Evolutionary conservation across 345 rosid species (phyloP).

Genomic region (Alliaria petiolata): DNA sequence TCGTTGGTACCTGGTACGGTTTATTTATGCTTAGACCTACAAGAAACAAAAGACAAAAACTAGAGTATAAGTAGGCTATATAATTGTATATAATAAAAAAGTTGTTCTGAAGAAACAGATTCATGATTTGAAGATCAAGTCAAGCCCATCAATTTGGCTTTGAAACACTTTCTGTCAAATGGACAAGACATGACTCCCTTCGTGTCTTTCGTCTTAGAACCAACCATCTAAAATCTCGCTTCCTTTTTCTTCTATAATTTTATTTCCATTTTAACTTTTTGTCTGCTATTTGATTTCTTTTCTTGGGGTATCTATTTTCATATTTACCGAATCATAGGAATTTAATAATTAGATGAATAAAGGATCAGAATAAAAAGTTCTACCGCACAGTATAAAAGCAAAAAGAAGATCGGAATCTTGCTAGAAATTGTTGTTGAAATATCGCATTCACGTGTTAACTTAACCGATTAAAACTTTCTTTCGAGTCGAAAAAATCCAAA

Average conservation of each 20-base stretch:
- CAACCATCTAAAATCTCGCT: slow-evolving; percentile 26
- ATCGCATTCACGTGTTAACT: not conserved
- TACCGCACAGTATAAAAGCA: slow-evolving; percentile 10
- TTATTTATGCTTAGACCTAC: slow-evolving; percentile 33
- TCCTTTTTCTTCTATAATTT: not conserved
- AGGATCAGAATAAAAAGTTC: slow-evolving; percentile 19
- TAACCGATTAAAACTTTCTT: not conserved
- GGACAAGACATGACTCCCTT: slow-evolving; percentile 31
- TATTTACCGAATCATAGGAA: slow-evolving; percentile 3
- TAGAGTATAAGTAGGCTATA: slow-evolving; percentile 13
- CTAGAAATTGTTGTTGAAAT: not conserved
- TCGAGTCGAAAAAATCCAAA: not conserved
- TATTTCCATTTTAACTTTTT: not conserved
- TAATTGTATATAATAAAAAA: not conserved
- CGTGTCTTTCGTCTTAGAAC: slow-evolving; percentile 24
- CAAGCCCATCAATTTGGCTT: slow-evolving; percentile 32
- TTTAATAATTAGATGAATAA: slow-evolving; percentile 23
- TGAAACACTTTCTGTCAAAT: slow-evolving; percentile 30
- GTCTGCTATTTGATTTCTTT: slow-evolving; percentile 14
- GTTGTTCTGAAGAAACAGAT: slow-evolving; percentile 15
- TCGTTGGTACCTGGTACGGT: slow-evolving; percentile 16
- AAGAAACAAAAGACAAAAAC: slow-evolving; percentile 20
- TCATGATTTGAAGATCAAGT: slow-evolving; percentile 31
- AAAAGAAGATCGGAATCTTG: slow-evolving; percentile 3
- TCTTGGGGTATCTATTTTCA: not conserved